Conservation (phyloP, 768 basidiomycete genomes). For the Megacollybia marginata region DNA sequence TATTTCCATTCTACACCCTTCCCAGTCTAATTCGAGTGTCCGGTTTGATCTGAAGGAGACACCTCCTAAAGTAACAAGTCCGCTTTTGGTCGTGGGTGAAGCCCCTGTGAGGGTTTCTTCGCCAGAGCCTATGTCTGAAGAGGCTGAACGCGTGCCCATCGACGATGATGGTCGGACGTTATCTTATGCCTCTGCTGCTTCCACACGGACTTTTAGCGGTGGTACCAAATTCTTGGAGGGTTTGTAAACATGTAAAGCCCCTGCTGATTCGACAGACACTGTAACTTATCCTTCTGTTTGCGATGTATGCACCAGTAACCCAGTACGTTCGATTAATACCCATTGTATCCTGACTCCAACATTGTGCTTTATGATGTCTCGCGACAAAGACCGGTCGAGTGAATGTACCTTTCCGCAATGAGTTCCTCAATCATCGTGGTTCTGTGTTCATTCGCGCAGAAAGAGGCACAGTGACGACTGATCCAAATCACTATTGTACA, state of each 20-base stretch:
- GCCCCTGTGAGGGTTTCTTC: conserved; percentile 14
- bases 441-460: too few species aligned
- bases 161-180: too few species aligned
- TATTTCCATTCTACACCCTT: conserved; percentile 14
- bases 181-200: conserved; percentile 7
- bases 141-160: background rate
- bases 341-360: too few species aligned
- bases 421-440: too few species aligned
- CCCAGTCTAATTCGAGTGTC: conserved; percentile 22
- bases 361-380: too few species aligned
- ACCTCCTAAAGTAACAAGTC: conserved; percentile 8
- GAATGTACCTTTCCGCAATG: too few species aligned
- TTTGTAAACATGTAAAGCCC: conserved; percentile 14
- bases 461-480: too few species aligned
- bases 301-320: too few species aligned
- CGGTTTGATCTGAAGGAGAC: conserved; percentile 19
- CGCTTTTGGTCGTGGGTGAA: conserved; percentile 15
- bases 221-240: conserved; percentile 45
- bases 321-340: too few species aligned
- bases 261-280: background rate
- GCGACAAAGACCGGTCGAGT: too few species aligned
- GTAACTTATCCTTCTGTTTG: too few species aligned
- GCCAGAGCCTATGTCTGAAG: conserved; percentile 9
- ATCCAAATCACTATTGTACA: too few species aligned
- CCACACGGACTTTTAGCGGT: conserved; percentile 31